These are phyloP conservation scores for Patellaria atrata DNA, from an alignment of 495 filamentous ascomycete genomes.

Conservation along the genomic window DNA sequence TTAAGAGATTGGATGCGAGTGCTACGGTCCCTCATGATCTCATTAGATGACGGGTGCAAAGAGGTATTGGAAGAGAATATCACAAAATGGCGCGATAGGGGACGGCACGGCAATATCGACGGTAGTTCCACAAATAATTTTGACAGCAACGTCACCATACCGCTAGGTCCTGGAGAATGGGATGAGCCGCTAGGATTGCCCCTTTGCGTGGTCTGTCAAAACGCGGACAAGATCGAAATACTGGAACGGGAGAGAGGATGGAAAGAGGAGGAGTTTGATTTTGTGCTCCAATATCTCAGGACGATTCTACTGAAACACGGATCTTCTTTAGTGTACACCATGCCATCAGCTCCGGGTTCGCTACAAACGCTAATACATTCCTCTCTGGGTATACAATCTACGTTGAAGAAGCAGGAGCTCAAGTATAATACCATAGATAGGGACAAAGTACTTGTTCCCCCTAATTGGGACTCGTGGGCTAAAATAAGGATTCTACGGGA, in stretches of 20 bases:
- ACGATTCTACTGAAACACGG: constrained; percentile 82
- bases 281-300: constrained; percentile 73
- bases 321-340: constrained; percentile 80
- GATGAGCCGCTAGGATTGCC: constrained; percentile 82
- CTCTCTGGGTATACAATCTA: constrained; percentile 76
- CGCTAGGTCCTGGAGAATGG: constrained; percentile 84
- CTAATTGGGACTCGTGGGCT: constrained; percentile 97
- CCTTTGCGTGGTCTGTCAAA: constrained; percentile 84
- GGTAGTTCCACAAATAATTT: constrained; percentile 28
- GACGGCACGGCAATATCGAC: constrained; percentile 36
- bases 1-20: constrained; percentile 77
- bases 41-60: constrained; percentile 61
- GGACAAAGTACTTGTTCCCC: constrained; percentile 84
- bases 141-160: constrained; percentile 50
- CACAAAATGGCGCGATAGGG: constrained; percentile 43
- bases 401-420: constrained; percentile 64
- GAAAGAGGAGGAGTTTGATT: constrained; percentile 91
- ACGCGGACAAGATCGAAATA: constrained; percentile 78
- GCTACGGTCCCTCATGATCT: constrained; percentile 57
- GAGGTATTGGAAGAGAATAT: constrained; percentile 76
- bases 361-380: constrained; percentile 76
- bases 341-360: constrained; percentile 61
- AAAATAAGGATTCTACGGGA: constrained; percentile 92
- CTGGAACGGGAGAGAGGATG: constrained; percentile 76
- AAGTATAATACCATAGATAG: constrained; percentile 94